A percentile compares a stretch with the other conserved stretches of the same genome.
Evolutionary conservation across 2,329 filamentous ascomycete genomes (phyloP).

Genomic region (Apiospora marii): DNA sequence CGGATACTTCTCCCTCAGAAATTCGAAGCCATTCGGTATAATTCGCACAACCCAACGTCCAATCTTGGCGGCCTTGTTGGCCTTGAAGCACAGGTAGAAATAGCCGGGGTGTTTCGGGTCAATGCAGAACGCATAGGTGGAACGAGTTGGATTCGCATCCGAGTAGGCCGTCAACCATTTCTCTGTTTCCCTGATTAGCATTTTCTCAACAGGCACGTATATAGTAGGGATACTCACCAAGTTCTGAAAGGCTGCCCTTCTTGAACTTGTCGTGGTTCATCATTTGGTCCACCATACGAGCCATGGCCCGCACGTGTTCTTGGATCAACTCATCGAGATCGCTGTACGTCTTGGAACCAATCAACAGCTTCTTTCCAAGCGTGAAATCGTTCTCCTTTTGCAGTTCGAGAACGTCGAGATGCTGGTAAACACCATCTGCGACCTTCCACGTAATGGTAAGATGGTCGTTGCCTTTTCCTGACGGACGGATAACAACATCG

Average conservation of each 20-base stretch:
- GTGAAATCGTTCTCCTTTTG: slow-evolving; percentile 98
- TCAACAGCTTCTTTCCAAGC: slow-evolving; percentile 83
- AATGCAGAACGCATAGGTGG: slow-evolving; percentile 94
- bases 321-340: slow-evolving; percentile 98
- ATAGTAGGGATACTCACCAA: slow-evolving; percentile 70
- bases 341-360: slow-evolving; percentile 88
- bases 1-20: slow-evolving; percentile 87
- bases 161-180: slow-evolving; percentile 97
- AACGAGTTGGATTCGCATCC: slow-evolving; percentile 92
- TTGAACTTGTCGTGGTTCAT: slow-evolving; percentile 95
- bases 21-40: slow-evolving; percentile 91
- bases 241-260: slow-evolving; percentile 77
- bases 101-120: slow-evolving; percentile 92
- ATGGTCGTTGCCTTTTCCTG: slow-evolving; percentile 94
- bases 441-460: slow-evolving; percentile 98
- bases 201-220: background rate
- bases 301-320: slow-evolving; percentile 97
- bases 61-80: slow-evolving; percentile 75
- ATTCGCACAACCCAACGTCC: slow-evolving; percentile 87
- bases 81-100: slow-evolving; percentile 97
- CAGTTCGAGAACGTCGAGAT: slow-evolving; percentile 95
- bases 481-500: slow-evolving; percentile 94
- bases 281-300: slow-evolving; percentile 95
- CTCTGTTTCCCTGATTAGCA: slow-evolving; percentile 61
- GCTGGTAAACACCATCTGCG: slow-evolving; percentile 93